These are phyloP conservation scores for Limtongozyma cylindracea DNA, from an alignment of 805 yeast genomes.

Conservation along the genomic window DNA sequence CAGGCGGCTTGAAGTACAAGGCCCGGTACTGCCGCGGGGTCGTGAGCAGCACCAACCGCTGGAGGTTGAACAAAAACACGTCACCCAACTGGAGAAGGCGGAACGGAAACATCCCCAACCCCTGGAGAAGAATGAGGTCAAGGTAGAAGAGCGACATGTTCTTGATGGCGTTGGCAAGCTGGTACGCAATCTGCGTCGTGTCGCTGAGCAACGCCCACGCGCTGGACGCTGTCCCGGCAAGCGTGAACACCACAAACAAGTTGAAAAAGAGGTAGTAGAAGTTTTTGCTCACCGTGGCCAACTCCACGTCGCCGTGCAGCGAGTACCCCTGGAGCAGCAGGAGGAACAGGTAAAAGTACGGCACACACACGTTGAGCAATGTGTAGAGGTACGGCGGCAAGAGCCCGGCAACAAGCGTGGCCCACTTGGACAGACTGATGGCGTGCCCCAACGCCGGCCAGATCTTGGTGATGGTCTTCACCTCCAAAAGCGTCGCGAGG, in stretches of 20 bases:
- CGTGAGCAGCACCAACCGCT: conserved; percentile 11
- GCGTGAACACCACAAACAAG: conserved; percentile 32
- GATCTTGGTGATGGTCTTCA: conserved; percentile 24
- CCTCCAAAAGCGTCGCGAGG: conserved; percentile 27
- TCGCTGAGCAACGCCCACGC: conserved; percentile 29
- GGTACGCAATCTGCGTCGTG: conserved; percentile 30
- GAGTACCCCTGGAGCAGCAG: conserved; percentile 24
- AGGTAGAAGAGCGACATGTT: conserved; percentile 26
- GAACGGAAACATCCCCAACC: conserved; percentile 36
- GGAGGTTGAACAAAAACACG: conserved; percentile 17
- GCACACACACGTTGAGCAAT: conserved; percentile 22
- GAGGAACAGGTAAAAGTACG: conserved; percentile 26
- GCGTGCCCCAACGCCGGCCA: conserved; percentile 36
- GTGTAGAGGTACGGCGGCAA: conserved; percentile 36
- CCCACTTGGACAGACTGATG: conserved; percentile 21
- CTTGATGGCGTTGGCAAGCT: conserved; percentile 24
- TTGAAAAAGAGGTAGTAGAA: conserved; percentile 35
- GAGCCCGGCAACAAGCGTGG: conserved; percentile 33
- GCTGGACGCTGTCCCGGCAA: conserved; percentile 36
- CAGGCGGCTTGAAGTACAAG: conserved; percentile 27
- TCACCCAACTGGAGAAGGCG: conserved; percentile 30
- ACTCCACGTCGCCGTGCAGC: conserved; percentile 31
- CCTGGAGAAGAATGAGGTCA: conserved; percentile 44
- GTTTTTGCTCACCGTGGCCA: conserved; percentile 29
- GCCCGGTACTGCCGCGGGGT: conserved; percentile 27